Percentiles rank a stretch among this genome's conserved stretches.
Evolutionary conservation across 306 rosid genomes (phyloP).

Genomic region (Begonia fuchsioides): DNA sequence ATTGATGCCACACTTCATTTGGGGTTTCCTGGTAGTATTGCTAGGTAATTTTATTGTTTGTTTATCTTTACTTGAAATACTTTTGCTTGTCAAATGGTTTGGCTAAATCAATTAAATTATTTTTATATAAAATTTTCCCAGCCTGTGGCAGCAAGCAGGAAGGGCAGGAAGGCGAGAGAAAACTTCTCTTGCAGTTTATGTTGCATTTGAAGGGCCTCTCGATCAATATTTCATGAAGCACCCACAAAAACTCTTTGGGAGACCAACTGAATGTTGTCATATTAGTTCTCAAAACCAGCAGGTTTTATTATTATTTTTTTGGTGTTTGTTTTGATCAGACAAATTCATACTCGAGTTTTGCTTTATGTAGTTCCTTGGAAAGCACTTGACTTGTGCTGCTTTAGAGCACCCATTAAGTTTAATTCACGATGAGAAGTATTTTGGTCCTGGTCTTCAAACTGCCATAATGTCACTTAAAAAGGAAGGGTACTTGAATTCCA

Average conservation of each 20-base stretch:
- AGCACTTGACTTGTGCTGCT: constrained; percentile 87
- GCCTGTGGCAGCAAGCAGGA: constrained; percentile 99
- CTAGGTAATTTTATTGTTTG: constrained; percentile 36
- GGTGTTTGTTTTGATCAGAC: neutral
- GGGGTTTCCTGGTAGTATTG: constrained; percentile 93
- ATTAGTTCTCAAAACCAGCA: constrained; percentile 68
- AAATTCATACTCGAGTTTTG: neutral
- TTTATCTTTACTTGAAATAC: neutral
- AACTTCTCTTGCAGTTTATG: constrained; percentile 82
- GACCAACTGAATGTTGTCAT: constrained; percentile 87
- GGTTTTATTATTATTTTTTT: constrained; percentile 28
- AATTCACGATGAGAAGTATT: constrained; percentile 54
- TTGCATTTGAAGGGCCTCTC: constrained; percentile 83
- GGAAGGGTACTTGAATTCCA: constrained; percentile 42
- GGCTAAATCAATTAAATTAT: constrained; percentile 7
- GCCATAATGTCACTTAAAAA: constrained; percentile 39
- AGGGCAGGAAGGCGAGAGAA: constrained; percentile 88
- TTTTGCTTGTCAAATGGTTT: constrained; percentile 6
- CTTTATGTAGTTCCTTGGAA: constrained; percentile 57
- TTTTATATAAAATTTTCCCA: constrained; percentile 6
- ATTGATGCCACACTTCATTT: constrained; percentile 89
- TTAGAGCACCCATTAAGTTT: constrained; percentile 52
- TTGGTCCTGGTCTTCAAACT: constrained; percentile 49
- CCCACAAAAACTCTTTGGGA: constrained; percentile 69
- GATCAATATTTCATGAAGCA: constrained; percentile 85